Base-by-base conservation (phyloP, 106 monocot species). In the Acorus calamus region DNA sequence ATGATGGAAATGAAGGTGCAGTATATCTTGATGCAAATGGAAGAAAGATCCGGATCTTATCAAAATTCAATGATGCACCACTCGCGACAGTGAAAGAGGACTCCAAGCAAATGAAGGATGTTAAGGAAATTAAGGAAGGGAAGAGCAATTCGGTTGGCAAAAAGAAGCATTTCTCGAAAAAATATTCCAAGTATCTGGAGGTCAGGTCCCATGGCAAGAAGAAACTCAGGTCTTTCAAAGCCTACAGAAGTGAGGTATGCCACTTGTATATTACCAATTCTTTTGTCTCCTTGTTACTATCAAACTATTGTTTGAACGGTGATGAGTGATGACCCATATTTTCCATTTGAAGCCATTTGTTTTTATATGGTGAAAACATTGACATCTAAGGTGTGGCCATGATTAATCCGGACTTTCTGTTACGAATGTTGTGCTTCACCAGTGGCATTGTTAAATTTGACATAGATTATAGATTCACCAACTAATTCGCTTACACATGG, bases 1-100 rank as follows among this genome's bases (percentile, higher is more conserved):
- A 44, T 60, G 63, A 63, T 59, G 66, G 47, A 43, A 61, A 67
- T 49, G 78, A 80, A 47, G 85, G 85, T 60, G 76, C 82, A 2
- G 78, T 93, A 50, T 93, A 85, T 77, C 75, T 93, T 50, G 93
- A 93, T 80, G 85, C 93, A 10, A 88, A 80, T 52, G 93, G 93
- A 3, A 83, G 80, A 47, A 93, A 93, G 65, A 59, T 93, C 61
- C 68, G 83, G 11, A 93, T 93, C 64, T 77, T 93, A 53, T 93
- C 93, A 2, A 88, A 85, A 69, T 67, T 69, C 55, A 74, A 66
- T 49, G 68, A 73, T 65, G 50, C 47, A 13, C 44, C 65, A 28
- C 56, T 43, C 3, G 48, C 61, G 57, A 12, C 70, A 4, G 46
- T 62, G 28, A 66, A 54, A 45, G 77, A 79, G 6, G 53, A 63